A percentile compares a stretch with the other conserved stretches of the same genome.
phyloP scores from a whole-genome alignment of 129 eudicot genomes.

The Silybum marianum region DNA sequence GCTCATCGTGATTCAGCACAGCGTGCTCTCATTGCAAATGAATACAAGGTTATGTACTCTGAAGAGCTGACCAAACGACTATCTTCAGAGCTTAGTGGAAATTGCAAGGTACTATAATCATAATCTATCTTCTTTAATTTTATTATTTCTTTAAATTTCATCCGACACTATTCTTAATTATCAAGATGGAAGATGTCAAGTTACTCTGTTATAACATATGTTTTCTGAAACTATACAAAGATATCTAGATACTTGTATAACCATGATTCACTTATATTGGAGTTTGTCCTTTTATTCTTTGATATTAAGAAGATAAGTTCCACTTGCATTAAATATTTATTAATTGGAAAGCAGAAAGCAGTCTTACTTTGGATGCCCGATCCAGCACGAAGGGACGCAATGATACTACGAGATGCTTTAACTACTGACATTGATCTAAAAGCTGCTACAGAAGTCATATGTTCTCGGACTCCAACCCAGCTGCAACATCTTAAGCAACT shows the following conservation, averaged over 20 bases:
- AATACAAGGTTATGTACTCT: conserved; percentile 59
- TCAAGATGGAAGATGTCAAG: not conserved
- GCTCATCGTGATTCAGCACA: conserved; percentile 89
- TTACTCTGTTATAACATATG: not conserved
- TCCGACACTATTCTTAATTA: not conserved
- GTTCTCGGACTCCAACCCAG: conserved; percentile 75
- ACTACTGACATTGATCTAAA: conserved; percentile 41
- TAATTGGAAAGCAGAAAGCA: conserved; percentile 49
- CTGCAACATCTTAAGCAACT: conserved; percentile 69
- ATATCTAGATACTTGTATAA: not conserved
- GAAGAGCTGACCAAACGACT: conserved; percentile 71
- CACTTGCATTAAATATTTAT: too few relatives aligned
- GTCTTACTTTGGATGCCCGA: conserved; percentile 76
- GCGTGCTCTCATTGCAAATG: conserved; percentile 73
- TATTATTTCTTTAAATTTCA: conserved; percentile 4
- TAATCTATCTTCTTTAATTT: not conserved
- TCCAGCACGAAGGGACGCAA: conserved; percentile 81
- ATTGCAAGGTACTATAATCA: conserved; percentile 50
- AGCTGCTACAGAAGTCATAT: conserved; percentile 85
- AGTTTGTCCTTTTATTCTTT: not conserved
- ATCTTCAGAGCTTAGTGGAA: conserved; percentile 72
- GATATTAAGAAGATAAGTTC: not conserved
- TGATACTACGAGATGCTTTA: conserved; percentile 53
- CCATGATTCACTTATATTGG: not conserved
- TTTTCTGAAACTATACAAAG: not conserved